Percentiles rank a stretch among this genome's conserved stretches.
Evolutionary conservation across 495 filamentous ascomycete genomes (phyloP).

Genomic region (Penicillium paxilli): DNA sequence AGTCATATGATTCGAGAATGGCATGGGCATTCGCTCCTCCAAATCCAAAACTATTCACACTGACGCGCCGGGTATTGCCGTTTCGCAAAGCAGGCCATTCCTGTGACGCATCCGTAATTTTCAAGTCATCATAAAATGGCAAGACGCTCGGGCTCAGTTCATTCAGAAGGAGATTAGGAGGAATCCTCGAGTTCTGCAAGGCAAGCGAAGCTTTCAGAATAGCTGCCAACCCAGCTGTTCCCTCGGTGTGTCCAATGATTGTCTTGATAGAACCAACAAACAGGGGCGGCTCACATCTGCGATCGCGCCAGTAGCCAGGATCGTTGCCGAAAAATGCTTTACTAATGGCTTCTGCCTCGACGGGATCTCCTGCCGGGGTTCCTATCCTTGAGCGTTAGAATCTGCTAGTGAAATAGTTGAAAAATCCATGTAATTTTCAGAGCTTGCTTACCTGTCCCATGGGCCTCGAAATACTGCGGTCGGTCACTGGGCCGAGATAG

Average conservation of each 20-base stretch:
- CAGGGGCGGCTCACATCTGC: conserved; percentile 27
- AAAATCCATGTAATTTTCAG: background rate
- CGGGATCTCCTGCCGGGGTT: conserved; percentile 42
- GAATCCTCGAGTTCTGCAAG: conserved; percentile 51
- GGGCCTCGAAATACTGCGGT: conserved; percentile 43
- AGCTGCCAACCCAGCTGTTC: conserved; percentile 57
- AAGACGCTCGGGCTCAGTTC: conserved; percentile 34
- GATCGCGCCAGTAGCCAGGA: conserved; percentile 35
- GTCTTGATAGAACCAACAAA: conserved; percentile 58
- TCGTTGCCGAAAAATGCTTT: conserved; percentile 30
- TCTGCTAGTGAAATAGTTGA: background rate
- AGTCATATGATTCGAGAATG: conserved; percentile 50
- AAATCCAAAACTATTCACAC: conserved; percentile 55
- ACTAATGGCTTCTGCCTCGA: conserved; percentile 37
- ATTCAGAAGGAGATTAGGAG: conserved; percentile 59
- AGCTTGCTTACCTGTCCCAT: conserved; percentile 30
- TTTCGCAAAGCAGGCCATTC: conserved; percentile 14
- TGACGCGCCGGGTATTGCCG: conserved; percentile 26
- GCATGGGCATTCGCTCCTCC: conserved; percentile 65
- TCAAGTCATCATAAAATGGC: conserved; percentile 36
- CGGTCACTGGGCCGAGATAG: conserved; percentile 22
- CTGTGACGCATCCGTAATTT: conserved; percentile 14
- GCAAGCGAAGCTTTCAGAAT: conserved; percentile 35
- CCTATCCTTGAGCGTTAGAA: conserved; percentile 18
- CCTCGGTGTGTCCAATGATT: conserved; percentile 57